Conservation (phyloP, 73 alveolate species). For the Symbiodinium pilosum region DNA sequence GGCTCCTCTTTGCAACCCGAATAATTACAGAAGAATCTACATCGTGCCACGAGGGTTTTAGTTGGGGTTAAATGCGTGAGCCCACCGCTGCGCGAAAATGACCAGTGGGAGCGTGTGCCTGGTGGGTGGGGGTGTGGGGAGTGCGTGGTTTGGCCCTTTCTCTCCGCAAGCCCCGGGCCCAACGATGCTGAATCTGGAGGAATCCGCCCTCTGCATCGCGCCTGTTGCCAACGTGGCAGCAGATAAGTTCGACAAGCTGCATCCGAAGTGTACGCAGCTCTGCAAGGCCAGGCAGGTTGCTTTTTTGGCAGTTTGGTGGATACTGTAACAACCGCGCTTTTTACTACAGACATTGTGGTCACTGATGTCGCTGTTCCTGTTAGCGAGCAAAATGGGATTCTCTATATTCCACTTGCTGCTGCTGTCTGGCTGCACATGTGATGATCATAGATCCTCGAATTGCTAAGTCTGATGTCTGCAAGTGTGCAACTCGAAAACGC, state of each 20-base stretch:
- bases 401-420: too few relatives aligned
- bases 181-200: not conserved
- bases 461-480: too few relatives aligned
- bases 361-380: too few relatives aligned
- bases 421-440: too few relatives aligned
- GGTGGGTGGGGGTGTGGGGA: not conserved
- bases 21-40: too few relatives aligned
- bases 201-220: constrained; percentile 40
- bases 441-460: too few relatives aligned
- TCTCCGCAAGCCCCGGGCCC: not conserved
- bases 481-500: too few relatives aligned
- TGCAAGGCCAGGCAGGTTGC: constrained; percentile 27
- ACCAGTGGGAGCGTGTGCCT: not conserved
- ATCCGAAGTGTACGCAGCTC: constrained; percentile 54
- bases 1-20: too few relatives aligned
- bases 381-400: too few relatives aligned
- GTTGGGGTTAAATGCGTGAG: too few relatives aligned
- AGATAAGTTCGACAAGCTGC: constrained; percentile 33
- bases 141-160: not conserved
- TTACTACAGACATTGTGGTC: not conserved
- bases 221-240: constrained; percentile 41
- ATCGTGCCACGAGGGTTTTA: too few relatives aligned
- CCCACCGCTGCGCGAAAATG: too few relatives aligned
- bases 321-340: not conserved
- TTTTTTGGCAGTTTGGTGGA: not conserved